These are phyloP conservation scores for Ambrosia artemisiifolia DNA, from an alignment of 129 eudicot species.

Conservation along the genomic window DNA sequence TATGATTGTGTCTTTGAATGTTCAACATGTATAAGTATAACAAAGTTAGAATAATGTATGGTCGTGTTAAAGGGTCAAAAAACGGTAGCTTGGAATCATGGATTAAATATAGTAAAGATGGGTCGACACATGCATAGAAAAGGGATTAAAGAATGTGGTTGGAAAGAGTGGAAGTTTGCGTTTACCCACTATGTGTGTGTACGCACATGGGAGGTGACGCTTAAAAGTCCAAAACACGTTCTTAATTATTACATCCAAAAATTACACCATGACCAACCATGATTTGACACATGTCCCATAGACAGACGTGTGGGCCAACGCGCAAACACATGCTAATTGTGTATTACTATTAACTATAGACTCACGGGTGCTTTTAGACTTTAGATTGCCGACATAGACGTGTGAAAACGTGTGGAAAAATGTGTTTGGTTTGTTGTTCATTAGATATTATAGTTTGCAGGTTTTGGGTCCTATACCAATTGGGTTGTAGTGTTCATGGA, in stretches of 20 bases:
- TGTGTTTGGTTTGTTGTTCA: neutral
- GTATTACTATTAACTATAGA: no score
- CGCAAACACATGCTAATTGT: conserved; percentile 22
- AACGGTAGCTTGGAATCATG: conserved; percentile 4
- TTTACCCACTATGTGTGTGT: conserved; percentile 16
- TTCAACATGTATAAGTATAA: no score
- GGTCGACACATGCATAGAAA: conserved; percentile 29
- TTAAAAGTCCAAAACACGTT: conserved; percentile 34
- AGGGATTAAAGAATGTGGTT: conserved; percentile 10
- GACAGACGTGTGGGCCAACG: conserved; percentile 36
- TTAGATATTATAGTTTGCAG: neutral
- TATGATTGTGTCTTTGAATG: no score
- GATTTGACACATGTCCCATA: neutral
- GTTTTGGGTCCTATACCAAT: neutral
- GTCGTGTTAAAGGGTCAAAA: conserved; percentile 5
- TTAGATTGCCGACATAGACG: conserved; percentile 1
- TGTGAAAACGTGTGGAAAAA: conserved; percentile 17
- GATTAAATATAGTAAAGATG: neutral
- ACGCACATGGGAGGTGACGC: conserved; percentile 13
- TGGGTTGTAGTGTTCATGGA: neutral
- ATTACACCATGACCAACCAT: neutral
- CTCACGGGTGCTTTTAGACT: neutral
- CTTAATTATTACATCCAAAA: conserved; percentile 6
- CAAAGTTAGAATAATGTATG: no score
- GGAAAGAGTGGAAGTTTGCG: conserved; percentile 25